Base-by-base conservation (phyloP, 2,329 filamentous ascomycete species). In the Talaromyces piceae region DNA sequence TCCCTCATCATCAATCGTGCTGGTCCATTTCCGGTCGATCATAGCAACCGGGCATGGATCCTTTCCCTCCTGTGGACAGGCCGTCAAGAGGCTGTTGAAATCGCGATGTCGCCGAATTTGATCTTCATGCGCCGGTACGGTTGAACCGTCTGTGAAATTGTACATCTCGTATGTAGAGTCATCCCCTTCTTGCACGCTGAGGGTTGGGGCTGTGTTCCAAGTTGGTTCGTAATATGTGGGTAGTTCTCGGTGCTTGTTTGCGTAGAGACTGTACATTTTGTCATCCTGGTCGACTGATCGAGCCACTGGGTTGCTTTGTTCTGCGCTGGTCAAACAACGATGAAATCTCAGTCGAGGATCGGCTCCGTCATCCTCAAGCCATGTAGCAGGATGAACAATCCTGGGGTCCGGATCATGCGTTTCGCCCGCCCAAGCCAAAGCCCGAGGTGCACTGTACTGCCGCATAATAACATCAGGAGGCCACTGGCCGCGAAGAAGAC, bases 401-500 rank as follows among this genome's bases (percentile, higher is more conserved):
- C 49, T 47, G 2, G 52, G 47, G 16, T 54, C 52, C 20, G 52
- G 52, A 5, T 54, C 33, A 16, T 54, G 41, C 4, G 52, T 50
- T 41, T 50, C 49, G 22, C 46, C 22, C 16, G 47, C 49, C 52
- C 52, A 54, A 30, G 52, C 43, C 22, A 51, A 31, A 23, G 47
- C 47, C 27, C 51, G 47, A 22, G 52, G 52, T n/a, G 52, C 52
- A 16, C 45, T 41, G 37, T 54, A 54, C 26, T 54, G 52, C 41
- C 52, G 43, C 46, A 51, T 46, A 23, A 47, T 33, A 28, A 54
- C 52, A 12, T 54, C 52, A 8, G 5, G 45, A 12, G 52, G 52
- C 52, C 52, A 54, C 18, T 51, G 44, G n/a, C 52, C 52, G 11
- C 31, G 47, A 20, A 51, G 37, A 20, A 54, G 49, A n/a, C 45